These are phyloP conservation scores for Eimeria tenella DNA, from an alignment of 169 alveolate species.

Conservation along the genomic window DNA sequence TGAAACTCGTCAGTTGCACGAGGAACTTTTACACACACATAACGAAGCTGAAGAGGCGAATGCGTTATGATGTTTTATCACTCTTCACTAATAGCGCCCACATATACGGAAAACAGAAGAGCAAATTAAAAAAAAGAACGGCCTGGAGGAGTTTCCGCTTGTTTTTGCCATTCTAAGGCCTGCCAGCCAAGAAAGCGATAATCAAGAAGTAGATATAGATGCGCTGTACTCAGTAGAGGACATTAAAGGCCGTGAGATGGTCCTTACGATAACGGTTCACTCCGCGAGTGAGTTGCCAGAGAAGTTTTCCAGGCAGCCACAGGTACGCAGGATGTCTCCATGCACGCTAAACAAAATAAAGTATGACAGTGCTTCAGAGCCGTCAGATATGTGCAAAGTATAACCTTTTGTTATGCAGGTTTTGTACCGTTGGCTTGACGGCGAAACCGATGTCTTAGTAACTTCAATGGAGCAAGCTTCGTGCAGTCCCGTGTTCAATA, in stretches of 20 bases:
- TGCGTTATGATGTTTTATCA: background rate
- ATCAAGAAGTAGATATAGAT: constrained; percentile 43
- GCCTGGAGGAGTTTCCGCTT: too few relatives aligned
- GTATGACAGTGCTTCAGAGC: background rate
- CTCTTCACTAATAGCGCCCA: background rate
- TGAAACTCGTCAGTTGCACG: too few relatives aligned
- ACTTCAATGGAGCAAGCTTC: constrained; percentile 34
- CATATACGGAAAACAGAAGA: too few relatives aligned
- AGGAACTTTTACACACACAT: too few relatives aligned
- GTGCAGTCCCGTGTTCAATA: constrained; percentile 27
- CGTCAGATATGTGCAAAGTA: background rate
- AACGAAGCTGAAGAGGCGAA: too few relatives aligned
- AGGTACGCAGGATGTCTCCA: constrained; percentile 2
- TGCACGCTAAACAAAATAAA: too few relatives aligned
- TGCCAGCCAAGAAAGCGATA: background rate
- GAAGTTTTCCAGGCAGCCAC: constrained; percentile 56
- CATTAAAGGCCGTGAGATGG: constrained; percentile 67
- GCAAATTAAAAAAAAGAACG: too few relatives aligned
- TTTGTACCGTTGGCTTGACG: constrained; percentile 63
- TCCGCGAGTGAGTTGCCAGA: constrained; percentile 74
- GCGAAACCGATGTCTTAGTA: constrained; percentile 41
- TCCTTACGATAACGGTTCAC: constrained; percentile 68
- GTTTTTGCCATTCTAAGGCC: too few relatives aligned
- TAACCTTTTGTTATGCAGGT: constrained; percentile 24
- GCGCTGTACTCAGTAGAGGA: constrained; percentile 67